phyloP scores from a whole-genome alignment of 148 eudicot genomes.

The Silene latifolia region DNA sequence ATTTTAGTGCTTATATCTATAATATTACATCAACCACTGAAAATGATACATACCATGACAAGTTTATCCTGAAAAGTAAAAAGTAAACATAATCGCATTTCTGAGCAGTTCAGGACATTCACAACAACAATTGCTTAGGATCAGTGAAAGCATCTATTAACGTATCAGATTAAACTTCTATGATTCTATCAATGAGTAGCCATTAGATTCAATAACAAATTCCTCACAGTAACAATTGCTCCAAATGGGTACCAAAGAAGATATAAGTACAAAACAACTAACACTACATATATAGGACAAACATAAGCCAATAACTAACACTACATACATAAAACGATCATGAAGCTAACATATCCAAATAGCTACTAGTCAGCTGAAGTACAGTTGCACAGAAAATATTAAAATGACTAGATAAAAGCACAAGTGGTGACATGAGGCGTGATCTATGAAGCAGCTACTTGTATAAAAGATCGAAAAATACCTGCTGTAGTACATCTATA shows the following conservation, averaged over 20 bases:
- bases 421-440: conserved; percentile 13
- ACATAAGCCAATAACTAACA: too few relatives aligned
- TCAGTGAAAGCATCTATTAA: neutral
- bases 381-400: neutral
- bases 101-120: too few relatives aligned
- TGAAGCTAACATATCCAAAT: conserved; percentile 6
- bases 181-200: too few relatives aligned
- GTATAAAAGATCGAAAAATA: conserved; percentile 38
- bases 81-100: too few relatives aligned
- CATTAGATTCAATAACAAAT: neutral
- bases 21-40: too few relatives aligned
- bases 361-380: neutral
- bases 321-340: neutral
- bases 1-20: too few relatives aligned
- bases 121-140: neutral
- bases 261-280: neutral
- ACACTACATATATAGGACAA: neutral
- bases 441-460: conserved; percentile 14
- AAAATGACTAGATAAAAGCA: neutral
- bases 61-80: too few relatives aligned
- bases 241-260: too few relatives aligned
- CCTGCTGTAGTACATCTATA: conserved; percentile 93
- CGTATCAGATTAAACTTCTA: neutral
- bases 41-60: too few relatives aligned
- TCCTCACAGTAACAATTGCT: neutral